Base-by-base conservation (phyloP, 768 basidiomycete species). In the Porpolomopsis calyptriformis region DNA sequence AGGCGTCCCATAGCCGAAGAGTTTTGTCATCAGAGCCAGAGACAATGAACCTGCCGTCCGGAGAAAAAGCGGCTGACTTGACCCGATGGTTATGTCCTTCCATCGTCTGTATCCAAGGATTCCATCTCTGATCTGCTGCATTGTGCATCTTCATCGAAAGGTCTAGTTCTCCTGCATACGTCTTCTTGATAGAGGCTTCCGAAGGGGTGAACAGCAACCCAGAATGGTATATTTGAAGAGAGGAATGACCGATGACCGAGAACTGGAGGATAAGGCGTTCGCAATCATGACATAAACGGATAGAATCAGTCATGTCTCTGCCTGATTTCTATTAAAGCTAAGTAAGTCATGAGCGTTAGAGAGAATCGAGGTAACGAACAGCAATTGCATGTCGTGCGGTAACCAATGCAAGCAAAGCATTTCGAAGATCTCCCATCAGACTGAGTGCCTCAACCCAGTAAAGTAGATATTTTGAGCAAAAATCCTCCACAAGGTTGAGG, bases 61-160 rank as follows among this genome's bases (percentile, higher is more conserved):
- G 37, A 9, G 37, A 38, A 16, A 38, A 38, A 7, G 20, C 37
- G 37, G 16, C 37, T 9, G 37, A 38, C 6, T n/a, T 18, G 9
- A 38, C 37, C 7, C 29, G 29, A 14, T 14, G 7, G 29, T 7
- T 31, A 31, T 45, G 43, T 45, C 43, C 43, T 35, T 45, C 43
- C 43, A 45, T 38, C 37, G 16, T 16, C n/a, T 16, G 20, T 7
- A 38, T 16, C 7, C 37, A 38, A 7, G 37, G 16, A 18, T 22
- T 18, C 37, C 37, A 38, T 16, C 7, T 38, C 16, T 38, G 7
- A 16, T 38, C 37, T 22, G 16, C 8, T 16, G 37, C 8, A 38
- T 7, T n/a, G 16, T 16, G 16, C 7, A 38, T n/a, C 37, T 7
- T 38, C 16, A 8, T 7, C 16, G 37, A 22, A 7, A 7, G n/a